Base-by-base conservation (phyloP, 352 stramenopile species). In the Pythium sp. region DNA sequence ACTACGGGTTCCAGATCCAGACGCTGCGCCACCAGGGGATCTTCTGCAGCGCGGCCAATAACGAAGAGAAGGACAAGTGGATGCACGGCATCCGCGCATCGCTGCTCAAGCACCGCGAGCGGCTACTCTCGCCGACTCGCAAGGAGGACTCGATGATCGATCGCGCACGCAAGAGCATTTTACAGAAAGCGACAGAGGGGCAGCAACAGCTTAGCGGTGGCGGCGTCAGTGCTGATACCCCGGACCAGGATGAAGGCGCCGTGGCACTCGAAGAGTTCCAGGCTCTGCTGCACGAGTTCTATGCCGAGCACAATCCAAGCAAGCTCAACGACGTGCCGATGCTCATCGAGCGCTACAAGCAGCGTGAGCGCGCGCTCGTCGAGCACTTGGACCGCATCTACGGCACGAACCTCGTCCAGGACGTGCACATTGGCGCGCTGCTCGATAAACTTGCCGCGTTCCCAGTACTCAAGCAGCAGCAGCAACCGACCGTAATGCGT, bases 381-480 rank as follows among this genome's bases (percentile, higher is more conserved):
- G 74, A 80, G 15, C 84, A 92, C 41, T 66, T 94, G 12, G 84
- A 94, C 66, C 78, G 78, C 7, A 87, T 94, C 34, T 91, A 93
- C 61, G 76, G 77, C 9, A 90, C 86, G 0, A 53, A 41, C 4
- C 60, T 94, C 30, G 60, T 64, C 4, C 67, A 72, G 14, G 77
- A 91, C 30, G 20, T 22, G 3, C 69, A 72, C 2, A 67, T 93
- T 6, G 22, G 63, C 4, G 46, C 30, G 18, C 56, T 91, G 3
- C 65, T 91, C 3, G 47, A 70, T 6, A 63, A 63, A 24, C 46
- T 83, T 11, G 51, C 64, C 7, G 61, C 34, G 3, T 41, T 65
- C 5, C 53, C 30, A 5, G 30, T 49, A 11, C 14, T 55, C 11
- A 60, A 67, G 32, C 53, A 26, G 43, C 46, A 60, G 22, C 36